Conservation (phyloP, 2,329 filamentous ascomycete species). For the Aureobasidium musti region DNA sequence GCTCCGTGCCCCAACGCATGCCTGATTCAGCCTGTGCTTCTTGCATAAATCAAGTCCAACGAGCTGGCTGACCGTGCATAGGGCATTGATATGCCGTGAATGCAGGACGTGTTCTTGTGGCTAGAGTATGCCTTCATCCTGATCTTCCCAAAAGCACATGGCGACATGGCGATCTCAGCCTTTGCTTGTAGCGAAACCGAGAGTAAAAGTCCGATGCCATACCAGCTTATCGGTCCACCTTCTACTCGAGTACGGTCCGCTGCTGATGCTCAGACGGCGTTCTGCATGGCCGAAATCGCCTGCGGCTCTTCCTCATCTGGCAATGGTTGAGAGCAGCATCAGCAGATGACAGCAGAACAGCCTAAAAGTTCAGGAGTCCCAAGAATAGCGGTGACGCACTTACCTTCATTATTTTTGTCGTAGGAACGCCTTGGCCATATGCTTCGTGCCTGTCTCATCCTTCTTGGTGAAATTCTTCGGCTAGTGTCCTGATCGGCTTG, state of each 20-base stretch:
- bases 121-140: background rate
- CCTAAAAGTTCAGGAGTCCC: background rate
- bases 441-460: constrained; percentile 7
- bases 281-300: constrained; percentile 8
- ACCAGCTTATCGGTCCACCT: background rate
- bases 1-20: background rate
- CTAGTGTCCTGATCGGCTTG: constrained; percentile 2
- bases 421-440: constrained; percentile 13
- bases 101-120: background rate
- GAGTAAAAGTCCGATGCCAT: background rate
- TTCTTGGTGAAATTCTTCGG: background rate
- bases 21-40: background rate
- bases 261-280: constrained; percentile 4
- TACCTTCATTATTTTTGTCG: background rate
- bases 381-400: background rate
- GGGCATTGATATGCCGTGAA: background rate
- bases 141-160: background rate
- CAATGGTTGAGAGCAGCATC: background rate
- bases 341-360: constrained; percentile 6
- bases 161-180: background rate
- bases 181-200: background rate
- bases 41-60: too few relatives aligned
- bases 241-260: background rate
- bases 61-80: background rate
- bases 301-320: constrained; percentile 2